Base-by-base conservation (phyloP, 139 green algal species). In the Closterium sp. region DNA sequence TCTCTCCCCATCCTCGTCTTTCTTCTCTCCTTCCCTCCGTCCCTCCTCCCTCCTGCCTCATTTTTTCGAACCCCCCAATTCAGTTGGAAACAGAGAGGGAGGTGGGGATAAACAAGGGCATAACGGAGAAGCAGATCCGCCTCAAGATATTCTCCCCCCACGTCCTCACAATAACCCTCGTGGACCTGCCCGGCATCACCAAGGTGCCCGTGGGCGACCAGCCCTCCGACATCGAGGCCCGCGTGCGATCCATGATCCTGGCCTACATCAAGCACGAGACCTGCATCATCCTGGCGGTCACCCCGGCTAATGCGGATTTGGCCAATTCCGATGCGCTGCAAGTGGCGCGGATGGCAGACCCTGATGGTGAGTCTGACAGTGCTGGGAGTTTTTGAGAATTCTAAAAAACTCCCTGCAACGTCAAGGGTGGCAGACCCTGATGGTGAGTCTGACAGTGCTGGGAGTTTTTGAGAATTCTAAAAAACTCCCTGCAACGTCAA, bases 101-200 rank as follows among this genome's bases (percentile, higher is more conserved):
- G 86, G 95, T 96, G 21, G 98, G 98, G 85, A 87, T 31, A 86
- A 97, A 98, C 96, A 99, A 99, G 93, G 97, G 97, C 92, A 97
- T 99, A 45, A 98, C 96, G 0, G 97, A 99, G 90, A 98, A 98
- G 91, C 98, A 97, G 87, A 99, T 99, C 93, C 94, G 98, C 9
- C 96, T 99, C 5, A 98, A 98, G 88, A 98, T 99, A 86, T 97
- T 93, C 95, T 98, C 96, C 79, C 98, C 97, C 22, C 93, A 98
- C 93, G 98, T 99, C 13, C 88, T 96, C 62, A 99, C 97, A 28
- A 99, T 99, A 97, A 99, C 98, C 5, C 94, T 99, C 32, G 98
- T 99, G 31, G 98, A 99, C 94, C 96, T 99, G 85, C 98, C 98
- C 0, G 98, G 98, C 89, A 97, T 99, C 88, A 98, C 98, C 70